Evolutionary conservation across 202 grass and related monocot species (phyloP).

Genomic region (Elaeis oleifera): DNA sequence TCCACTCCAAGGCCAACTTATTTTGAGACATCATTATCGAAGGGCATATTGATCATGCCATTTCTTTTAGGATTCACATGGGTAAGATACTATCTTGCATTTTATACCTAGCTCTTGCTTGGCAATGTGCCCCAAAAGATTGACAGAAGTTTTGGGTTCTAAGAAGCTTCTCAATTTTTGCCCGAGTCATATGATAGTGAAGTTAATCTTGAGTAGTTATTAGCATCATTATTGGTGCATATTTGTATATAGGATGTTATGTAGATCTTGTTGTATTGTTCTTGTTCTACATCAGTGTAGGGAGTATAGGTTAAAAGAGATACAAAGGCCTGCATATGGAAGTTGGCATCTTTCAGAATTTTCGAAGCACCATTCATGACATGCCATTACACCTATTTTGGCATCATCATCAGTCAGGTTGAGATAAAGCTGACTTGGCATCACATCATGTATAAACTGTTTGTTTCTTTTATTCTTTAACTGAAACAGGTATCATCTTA

Average conservation of each 20-base stretch:
- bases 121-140: conserved; percentile 44
- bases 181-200: conserved; percentile 28
- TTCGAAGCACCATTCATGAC: no score
- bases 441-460: no score
- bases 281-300: background rate
- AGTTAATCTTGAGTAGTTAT: conserved; percentile 18
- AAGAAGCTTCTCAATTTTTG: conserved; percentile 15
- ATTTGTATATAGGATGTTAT: conserved; percentile 37
- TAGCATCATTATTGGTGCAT: conserved; percentile 30
- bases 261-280: conserved; percentile 13
- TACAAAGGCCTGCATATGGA: no score
- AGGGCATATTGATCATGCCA: conserved; percentile 13
- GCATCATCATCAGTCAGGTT: no score
- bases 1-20: conserved; percentile 84
- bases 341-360: no score
- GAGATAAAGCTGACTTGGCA: no score
- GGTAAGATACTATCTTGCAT: conserved; percentile 49
- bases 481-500: no score
- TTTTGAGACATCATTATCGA: conserved; percentile 43
- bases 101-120: conserved; percentile 40
- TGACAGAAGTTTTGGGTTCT: conserved; percentile 29
- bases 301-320: no score
- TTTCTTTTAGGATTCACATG: conserved; percentile 40
- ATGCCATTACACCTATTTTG: no score
- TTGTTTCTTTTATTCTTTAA: no score